Percentiles rank a stretch among this genome's conserved stretches.
These are phyloP conservation scores for Coniochaeta sp. DNA, from an alignment of 2,329 filamentous ascomycete genomes.

Conservation along the genomic window DNA sequence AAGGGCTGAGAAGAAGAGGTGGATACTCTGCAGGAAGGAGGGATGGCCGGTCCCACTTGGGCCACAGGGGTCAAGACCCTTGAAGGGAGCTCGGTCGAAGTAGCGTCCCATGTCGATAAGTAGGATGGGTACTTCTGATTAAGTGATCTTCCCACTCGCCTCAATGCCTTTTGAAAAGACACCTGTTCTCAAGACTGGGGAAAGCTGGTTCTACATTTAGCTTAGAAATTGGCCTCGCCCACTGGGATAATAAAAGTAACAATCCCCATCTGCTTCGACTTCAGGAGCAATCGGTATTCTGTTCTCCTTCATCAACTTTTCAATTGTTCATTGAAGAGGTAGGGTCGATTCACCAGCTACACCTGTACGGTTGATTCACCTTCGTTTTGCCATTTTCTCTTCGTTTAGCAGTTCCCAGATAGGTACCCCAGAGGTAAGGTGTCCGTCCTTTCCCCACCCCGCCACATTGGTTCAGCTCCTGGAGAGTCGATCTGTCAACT, in stretches of 20 bases:
- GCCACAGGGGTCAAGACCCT: neutral
- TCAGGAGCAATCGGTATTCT: neutral
- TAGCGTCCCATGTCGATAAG: neutral
- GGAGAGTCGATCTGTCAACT: neutral
- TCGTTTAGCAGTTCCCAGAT: neutral
- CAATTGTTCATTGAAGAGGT: neutral
- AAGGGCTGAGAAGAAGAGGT: neutral
- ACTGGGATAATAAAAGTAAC: constrained; percentile 1
- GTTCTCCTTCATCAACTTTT: neutral
- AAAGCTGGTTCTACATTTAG: neutral
- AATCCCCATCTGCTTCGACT: neutral
- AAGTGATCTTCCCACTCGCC: neutral
- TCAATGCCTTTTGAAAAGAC: constrained; percentile 2
- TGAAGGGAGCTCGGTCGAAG: neutral
- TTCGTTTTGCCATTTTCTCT: neutral
- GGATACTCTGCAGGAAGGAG: neutral
- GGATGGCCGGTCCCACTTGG: neutral
- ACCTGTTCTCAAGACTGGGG: constrained; percentile 3
- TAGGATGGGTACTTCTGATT: neutral
- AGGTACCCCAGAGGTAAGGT: constrained; percentile 26
- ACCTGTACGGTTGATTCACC: neutral
- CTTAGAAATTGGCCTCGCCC: constrained; percentile 1
- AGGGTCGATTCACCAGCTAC: neutral
- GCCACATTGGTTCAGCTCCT: neutral
- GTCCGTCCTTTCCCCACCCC: neutral